Base-by-base conservation (phyloP, 208 protist genomes). In the Wallacemonas sp. region DNA sequence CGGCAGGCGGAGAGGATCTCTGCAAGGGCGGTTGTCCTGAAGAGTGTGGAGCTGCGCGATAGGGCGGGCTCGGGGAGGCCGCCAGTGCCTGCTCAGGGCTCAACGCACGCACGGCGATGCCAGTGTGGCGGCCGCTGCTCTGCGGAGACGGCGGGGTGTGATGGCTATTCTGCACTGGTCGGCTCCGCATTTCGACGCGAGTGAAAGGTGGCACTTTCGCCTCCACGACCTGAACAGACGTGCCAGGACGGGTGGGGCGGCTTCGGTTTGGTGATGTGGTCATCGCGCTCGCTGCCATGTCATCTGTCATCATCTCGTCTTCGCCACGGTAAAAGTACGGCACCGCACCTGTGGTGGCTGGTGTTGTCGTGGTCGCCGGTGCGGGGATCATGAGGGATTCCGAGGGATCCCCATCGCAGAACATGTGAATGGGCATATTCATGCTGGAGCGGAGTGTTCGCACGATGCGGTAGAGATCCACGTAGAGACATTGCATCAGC, bases 401-500 rank as follows among this genome's bases (percentile, higher is more conserved):
- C 17, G 45, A n/a, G 11, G 83, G 84, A 36, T 90, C 81, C 34
- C 67, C 70, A 9, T 72, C 72, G 0, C 34, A 65, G 47, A 93
- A 93, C n/a, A 77, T 78, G 1, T 64, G 60, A 22, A 75, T 75
- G 30, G 72, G 77, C 39, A 90, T 38, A 14, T 84, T 80, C 0
- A 62, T 54, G 1, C 54, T 31, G 22, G 68, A 69, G 27, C 87
- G 66, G 19, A 60, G 58, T 46, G 75, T 60, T 15, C 83, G 82
- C 47, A 93, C 78, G 21, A 68, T 49, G 44, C 79, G 79, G 66
- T 93, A 84, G 11, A 83, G 47, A 56, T 93, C 87, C 19, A 89
- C 68, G 73, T 91, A 87, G 58, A 94, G 85, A 62, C 88, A 94
- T 70, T 89, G 80, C 62, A 66, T 75, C 12, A 94, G 77, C 26